Percentiles rank a stretch among this genome's conserved stretches.
Evolutionary conservation across 495 filamentous ascomycete genomes (phyloP).

Genomic region (Trichocladium antarcticum): DNA sequence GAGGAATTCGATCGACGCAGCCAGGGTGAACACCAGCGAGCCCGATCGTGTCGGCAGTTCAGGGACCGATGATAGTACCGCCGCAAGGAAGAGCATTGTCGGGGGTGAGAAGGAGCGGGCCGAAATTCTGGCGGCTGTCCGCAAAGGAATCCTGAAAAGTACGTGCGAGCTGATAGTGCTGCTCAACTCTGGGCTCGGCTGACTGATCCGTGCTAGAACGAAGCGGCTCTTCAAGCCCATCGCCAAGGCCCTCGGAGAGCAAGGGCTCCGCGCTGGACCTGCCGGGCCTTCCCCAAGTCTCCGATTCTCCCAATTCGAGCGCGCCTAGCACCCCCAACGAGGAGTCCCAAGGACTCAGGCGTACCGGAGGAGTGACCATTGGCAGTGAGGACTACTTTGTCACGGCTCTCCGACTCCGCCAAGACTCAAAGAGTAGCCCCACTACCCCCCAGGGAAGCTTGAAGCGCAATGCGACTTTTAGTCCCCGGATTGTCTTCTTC

Average conservation of each 20-base stretch:
- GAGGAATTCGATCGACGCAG: slow-evolving; percentile 56
- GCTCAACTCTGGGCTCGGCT: not conserved
- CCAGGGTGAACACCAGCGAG: slow-evolving; percentile 29
- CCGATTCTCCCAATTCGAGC: slow-evolving; percentile 70
- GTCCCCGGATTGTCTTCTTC: slow-evolving; percentile 84
- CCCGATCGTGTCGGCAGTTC: slow-evolving; percentile 44
- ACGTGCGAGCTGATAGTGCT: slow-evolving; percentile 28
- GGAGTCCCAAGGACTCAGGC: slow-evolving; percentile 51
- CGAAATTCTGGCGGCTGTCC: slow-evolving; percentile 78
- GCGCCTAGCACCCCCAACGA: slow-evolving; percentile 73
- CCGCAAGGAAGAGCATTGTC: slow-evolving; percentile 70
- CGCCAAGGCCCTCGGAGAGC: slow-evolving; percentile 46
- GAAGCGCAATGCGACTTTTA: slow-evolving; percentile 76
- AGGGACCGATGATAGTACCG: slow-evolving; percentile 50
- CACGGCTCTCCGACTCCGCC: slow-evolving; percentile 53
- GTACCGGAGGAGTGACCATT: slow-evolving; percentile 56
- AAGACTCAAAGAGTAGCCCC: slow-evolving; percentile 64
- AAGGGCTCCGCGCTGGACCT: slow-evolving; percentile 40
- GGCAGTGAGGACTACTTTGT: slow-evolving; percentile 84
- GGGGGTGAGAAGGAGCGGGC: slow-evolving; percentile 85
- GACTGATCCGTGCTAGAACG: slow-evolving; percentile 12
- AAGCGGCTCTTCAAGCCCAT: slow-evolving; percentile 57
- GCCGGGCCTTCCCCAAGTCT: slow-evolving; percentile 46
- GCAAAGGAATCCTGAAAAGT: slow-evolving; percentile 94
- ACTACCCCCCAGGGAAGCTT: slow-evolving; percentile 54